Evolutionary conservation across 2,329 filamentous ascomycete species (phyloP).

Genomic region (Stenocarpella maydis): DNA sequence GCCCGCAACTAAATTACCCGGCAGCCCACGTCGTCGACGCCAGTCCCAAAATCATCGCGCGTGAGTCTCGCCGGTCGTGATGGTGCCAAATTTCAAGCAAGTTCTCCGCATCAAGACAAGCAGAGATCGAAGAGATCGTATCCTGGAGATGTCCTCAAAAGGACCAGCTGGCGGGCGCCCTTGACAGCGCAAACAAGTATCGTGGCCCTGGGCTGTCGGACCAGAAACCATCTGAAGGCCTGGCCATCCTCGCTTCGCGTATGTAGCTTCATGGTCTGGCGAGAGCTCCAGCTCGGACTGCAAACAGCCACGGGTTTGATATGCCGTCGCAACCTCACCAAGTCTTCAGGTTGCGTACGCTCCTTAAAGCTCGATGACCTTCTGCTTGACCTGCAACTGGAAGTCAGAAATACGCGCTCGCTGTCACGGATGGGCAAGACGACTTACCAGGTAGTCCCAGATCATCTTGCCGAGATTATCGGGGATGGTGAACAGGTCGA

Average conservation of each 20-base stretch:
- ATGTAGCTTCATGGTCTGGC: not conserved
- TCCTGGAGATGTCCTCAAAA: not conserved
- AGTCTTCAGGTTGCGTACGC: not conserved
- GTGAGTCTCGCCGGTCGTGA: not conserved
- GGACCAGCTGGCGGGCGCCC: no score
- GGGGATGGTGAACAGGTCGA: conserved; percentile 97
- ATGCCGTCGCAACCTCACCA: not conserved
- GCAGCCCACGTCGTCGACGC: not conserved
- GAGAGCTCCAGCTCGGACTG: not conserved
- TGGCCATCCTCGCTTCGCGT: not conserved
- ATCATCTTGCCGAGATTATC: conserved; percentile 90
- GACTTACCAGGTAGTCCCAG: conserved; percentile 80
- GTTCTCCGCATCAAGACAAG: not conserved
- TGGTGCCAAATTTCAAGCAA: not conserved
- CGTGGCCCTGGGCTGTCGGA: not conserved
- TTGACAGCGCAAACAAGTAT: not conserved
- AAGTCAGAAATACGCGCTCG: not conserved
- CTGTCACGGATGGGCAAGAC: no score
- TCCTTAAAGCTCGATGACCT: conserved; percentile 29
- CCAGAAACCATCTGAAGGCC: not conserved
- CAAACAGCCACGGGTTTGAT: not conserved
- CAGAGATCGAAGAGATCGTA: not conserved
- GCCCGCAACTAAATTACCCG: conserved; percentile 9
- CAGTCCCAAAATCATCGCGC: not conserved
- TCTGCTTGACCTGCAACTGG: conserved; percentile 29